phyloP scores from a whole-genome alignment of 306 rosid species.

The cucumber (Cucumis sativus) region Cucumber_9930_V3 NC_026660.2:9397001-9397500 shows the following conservation, averaged over 20 bases:
- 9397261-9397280: too few species aligned
- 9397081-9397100: not conserved
- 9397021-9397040: not conserved
- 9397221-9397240: too few species aligned
- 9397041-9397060: not conserved
- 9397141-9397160: not conserved
- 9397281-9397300: too few species aligned
- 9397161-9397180: not conserved
- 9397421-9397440: constrained; percentile 37
- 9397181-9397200: not conserved
- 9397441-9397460: constrained; percentile 93
- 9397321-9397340: not conserved
- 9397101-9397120: not conserved
- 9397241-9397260: too few species aligned
- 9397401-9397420: not conserved
- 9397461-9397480: constrained; percentile 99
- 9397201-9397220: not conserved
- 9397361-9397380: not conserved
- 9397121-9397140: not conserved
- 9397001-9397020: not conserved
- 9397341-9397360: not conserved
- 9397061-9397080: not conserved
- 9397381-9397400: not conserved
- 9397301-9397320: too few species aligned
- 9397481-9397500: constrained; percentile 96